Evolutionary conservation across 495 filamentous ascomycete species (phyloP), one percentile per base, ranked within the genome.

Genomic region (Aspergillus cristatus): DNA sequence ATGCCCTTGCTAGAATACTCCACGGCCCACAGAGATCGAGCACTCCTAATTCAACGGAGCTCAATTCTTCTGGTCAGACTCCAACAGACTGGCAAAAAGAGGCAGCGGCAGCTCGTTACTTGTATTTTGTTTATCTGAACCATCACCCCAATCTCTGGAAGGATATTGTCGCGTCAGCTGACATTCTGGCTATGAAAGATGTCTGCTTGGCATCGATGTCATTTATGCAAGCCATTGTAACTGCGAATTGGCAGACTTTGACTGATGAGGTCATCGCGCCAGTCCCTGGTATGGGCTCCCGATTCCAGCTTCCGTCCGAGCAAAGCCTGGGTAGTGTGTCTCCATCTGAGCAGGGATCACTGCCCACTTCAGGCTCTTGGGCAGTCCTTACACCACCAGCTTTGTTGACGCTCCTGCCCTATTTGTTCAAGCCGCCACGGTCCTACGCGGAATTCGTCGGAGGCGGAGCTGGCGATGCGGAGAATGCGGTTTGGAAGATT

Each of bases 151-250:
- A 41, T 14, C 62, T 82, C 45, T 82, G 73, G 69, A 46, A 53
- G 7, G 49, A 71, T 33, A 46, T 81, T 29, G 60, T 75, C 24
- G 53, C 53, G 8, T 62, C 71, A 12, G 74, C 76, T 8, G 75
- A 79, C 22, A 67, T 72, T 15, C 43, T 81, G 6, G 76, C 70
- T 1, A 66, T 81, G 56, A 70, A 68, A 42, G 76, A 81, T 17
- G 53, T 63, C 10, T 76, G 76, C 0, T 45, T 80, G 10, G 60
- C 76, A 18, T 72, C 78, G 0, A 62, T 79, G 13, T 55, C 54
- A 2, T 60, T 79, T 18, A 70, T 81, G 39, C 48, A 55, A 14
- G 58, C 68, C 13, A 56, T 82, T 35, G 60, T 76, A 30, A 72
- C 62, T 4, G 71, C 77, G 3, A 66, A 71, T 29, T 82, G 78